A percentile compares a stretch with the other conserved stretches of the same genome.
These are phyloP conservation scores for Areca catechu DNA, from an alignment of 176 grass and related monocot species.

Conservation along the genomic window DNA sequence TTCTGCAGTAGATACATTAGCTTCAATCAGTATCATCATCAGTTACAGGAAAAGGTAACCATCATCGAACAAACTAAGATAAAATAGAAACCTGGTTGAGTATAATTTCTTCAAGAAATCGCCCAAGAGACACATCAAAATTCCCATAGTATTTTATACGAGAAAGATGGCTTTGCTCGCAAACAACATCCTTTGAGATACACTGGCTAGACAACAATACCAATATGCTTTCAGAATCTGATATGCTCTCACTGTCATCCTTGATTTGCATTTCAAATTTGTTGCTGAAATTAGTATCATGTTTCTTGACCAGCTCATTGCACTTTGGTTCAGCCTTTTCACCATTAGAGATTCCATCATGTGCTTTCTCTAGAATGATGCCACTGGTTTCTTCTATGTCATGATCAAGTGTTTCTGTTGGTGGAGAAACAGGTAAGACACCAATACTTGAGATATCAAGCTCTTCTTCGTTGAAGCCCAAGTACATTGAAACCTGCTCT, in stretches of 20 bases:
- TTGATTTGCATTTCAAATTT: background rate
- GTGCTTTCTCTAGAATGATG: background rate
- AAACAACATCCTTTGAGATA: constrained; percentile 41
- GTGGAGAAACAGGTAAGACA: background rate
- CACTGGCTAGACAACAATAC: constrained; percentile 72
- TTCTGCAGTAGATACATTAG: constrained; percentile 36
- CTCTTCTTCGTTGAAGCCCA: background rate
- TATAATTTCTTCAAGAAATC: constrained; percentile 66
- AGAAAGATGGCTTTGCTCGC: constrained; percentile 56
- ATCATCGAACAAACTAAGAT: background rate
- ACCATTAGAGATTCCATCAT: background rate
- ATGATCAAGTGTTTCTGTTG: background rate
- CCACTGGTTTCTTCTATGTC: background rate
- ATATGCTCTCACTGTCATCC: constrained; percentile 16
- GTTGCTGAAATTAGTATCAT: background rate
- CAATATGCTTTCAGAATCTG: constrained; percentile 73
- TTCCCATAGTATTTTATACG: constrained; percentile 81
- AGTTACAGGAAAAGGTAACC: background rate
- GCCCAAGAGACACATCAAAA: constrained; percentile 68
- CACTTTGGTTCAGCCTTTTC: background rate
- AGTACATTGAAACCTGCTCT: background rate
- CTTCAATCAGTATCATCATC: constrained; percentile 22
- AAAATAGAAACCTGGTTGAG: constrained; percentile 45
- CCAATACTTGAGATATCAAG: background rate
- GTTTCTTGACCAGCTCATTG: background rate